Conservation (phyloP, 345 rosid species). For the Murraya koenigii region DNA sequence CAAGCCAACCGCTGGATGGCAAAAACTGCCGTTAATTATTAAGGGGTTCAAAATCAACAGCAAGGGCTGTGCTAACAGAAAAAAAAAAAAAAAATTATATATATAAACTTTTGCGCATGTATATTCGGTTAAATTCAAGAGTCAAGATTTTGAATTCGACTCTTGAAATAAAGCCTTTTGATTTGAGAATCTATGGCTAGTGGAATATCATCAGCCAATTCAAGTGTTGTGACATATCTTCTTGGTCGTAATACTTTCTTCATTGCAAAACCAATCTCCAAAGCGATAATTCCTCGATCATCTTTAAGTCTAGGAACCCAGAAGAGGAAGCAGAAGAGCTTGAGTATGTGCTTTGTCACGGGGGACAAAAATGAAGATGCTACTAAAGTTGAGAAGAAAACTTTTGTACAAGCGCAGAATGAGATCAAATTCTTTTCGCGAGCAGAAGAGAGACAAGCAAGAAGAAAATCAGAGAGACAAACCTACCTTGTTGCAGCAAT, state of each 20-base stretch:
- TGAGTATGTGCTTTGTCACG: conserved; percentile 9
- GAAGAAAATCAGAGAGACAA: conserved; percentile 44
- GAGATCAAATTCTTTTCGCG: conserved; percentile 20
- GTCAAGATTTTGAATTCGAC: no score
- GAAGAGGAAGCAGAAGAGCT: conserved; percentile 3
- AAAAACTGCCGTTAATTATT: background rate
- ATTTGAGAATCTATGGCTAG: conserved; percentile 4
- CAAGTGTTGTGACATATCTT: conserved; percentile 5
- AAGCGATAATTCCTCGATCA: background rate
- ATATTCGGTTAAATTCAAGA: no score
- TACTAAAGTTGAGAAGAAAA: background rate
- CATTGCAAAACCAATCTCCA: conserved; percentile 3
- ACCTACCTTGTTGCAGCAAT: conserved; percentile 58
- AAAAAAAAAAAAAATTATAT: background rate
- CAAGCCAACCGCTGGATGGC: background rate
- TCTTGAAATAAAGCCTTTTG: background rate
- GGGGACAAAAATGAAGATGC: conserved; percentile 8
- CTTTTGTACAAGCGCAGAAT: background rate
- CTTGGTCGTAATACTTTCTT: background rate
- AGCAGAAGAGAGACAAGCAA: conserved; percentile 33
- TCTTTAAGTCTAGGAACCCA: background rate
- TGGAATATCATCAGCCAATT: background rate
- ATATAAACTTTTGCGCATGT: no score
- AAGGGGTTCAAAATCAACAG: background rate
- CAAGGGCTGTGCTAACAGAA: background rate